Base-by-base conservation (phyloP, 169 alveolate species). In the Plasmodium blacklocki region DNA sequence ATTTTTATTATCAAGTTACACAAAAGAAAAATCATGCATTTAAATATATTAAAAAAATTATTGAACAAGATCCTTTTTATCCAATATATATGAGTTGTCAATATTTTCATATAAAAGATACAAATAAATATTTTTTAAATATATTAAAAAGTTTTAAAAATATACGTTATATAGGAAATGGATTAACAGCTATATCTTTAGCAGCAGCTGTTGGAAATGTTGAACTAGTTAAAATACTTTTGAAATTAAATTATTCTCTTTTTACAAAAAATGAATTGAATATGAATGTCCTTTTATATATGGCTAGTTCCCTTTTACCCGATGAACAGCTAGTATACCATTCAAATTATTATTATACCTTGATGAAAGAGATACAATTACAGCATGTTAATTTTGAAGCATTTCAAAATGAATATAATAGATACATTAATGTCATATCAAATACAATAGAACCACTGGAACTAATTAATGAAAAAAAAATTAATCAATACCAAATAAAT, bases 131-230 rank as follows among this genome's bases (percentile, higher is more conserved):
- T 14, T 32, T 63, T 32, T 0, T 11, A 1, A 54, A 26, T 56
- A 93, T 78, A 50, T 63, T 91, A 7, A 66, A 80, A 23, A 83
- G 80, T 12, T 85, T 93, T 26, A 68, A 47, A 66, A 88, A 93
- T 3, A 88, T 93, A n/a, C 29, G 59, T 19, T 94, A 93, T 29
- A 54, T 88, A 18, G 96, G 96, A 18, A 93, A 94, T 54, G 96
- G 96, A 5, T 74, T 91, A 21, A 76, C 88, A 43, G 85, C 92
- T 29, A 15, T 93, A 68, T 93, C 94, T 18, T 83, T 93, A 60
- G 94, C 93, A 0, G 94, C 95, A 19, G 56, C 93, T 11, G 83
- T 83, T 74, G 93, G 94, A 9, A 93, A 91, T 73, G 50, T 91
- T 12, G 73, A 87, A 12, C 32, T 93, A 12, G 92, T 93, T 26